Evolutionary conservation across 2,329 filamentous ascomycete genomes (phyloP).

Genomic region (Trichoderma koningii): DNA sequence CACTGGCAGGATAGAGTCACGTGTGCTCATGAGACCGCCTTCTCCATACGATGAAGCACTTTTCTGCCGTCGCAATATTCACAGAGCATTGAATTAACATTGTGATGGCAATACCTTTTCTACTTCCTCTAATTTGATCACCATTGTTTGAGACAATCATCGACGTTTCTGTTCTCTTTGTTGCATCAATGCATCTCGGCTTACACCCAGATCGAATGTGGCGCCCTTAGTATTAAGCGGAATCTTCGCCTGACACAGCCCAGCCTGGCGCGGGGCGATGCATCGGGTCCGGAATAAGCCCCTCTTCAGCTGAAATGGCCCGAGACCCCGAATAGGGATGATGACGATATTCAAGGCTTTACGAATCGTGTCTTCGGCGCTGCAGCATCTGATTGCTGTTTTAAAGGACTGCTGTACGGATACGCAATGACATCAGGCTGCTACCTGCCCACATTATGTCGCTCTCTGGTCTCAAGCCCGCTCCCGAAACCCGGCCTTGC

Average conservation of each 20-base stretch:
- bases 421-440: too few relatives aligned
- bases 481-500: slow-evolving; percentile 15
- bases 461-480: slow-evolving; percentile 2
- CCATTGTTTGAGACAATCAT: too few relatives aligned
- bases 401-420: too few relatives aligned
- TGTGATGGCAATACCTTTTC: too few relatives aligned
- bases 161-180: background rate
- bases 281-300: slow-evolving; percentile 8
- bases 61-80: background rate
- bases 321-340: slow-evolving; percentile 4
- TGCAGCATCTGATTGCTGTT: background rate
- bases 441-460: background rate
- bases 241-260: background rate
- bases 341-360: background rate
- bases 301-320: slow-evolving; percentile 4
- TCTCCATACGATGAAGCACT: background rate
- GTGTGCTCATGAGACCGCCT: background rate
- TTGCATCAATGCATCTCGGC: background rate
- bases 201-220: background rate
- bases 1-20: background rate
- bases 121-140: too few relatives aligned
- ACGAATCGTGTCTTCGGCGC: background rate
- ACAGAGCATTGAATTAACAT: background rate
- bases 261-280: slow-evolving; percentile 12
- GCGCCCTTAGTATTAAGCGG: slow-evolving; percentile 4